Evolutionary conservation across 768 basidiomycete species (phyloP), one percentile per base, ranked within the genome.

Genomic region (Trametes punicea): DNA sequence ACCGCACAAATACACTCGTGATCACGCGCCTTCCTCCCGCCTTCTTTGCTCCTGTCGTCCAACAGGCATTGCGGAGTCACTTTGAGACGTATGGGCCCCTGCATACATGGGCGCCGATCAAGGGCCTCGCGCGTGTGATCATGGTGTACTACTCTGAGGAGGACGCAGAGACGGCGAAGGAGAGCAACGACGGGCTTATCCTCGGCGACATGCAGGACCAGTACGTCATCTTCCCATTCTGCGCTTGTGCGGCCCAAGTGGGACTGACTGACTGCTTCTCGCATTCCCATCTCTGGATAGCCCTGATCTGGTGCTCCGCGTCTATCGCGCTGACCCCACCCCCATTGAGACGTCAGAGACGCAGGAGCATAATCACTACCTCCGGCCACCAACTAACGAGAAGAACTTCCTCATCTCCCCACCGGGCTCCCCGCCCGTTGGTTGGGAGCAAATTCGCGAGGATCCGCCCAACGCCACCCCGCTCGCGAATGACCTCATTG

Each of bases 361-460:
- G 3, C 59, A 50, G 33, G 62, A 63, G 8, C 56, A 61, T 27
- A 64, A 65, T 54, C 74, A 78, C 63, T 83, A 85, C 64, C 80
- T 95, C 31, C 81, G 78, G 38, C 93, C 94, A 0, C 96, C 96
- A 0, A 73, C 79, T 0, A 62, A 85, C 34, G 89, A 94, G 64
- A 93, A 93, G 73, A 98, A 98, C 73, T 98, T 98, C 73, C 80
- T 99, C 44, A 95, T 99, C 60, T 98, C 97, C 0, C 97, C 97
- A 0, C 97, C 97, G 3, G 97, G 97, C 4, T 97, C 94, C 0
- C 97, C 97, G 0, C 97, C 97, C 0, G 85, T 95, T 1, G 97
- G 95, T 2, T 99, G 97, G 97, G 93, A 97, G 67, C 93, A 81
- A 21, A 81, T 94, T 54, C 76, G 76, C 46, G 96, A 98, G 71